Conservation (phyloP, 352 stramenopile species). For the Pythium dissimile region DNA sequence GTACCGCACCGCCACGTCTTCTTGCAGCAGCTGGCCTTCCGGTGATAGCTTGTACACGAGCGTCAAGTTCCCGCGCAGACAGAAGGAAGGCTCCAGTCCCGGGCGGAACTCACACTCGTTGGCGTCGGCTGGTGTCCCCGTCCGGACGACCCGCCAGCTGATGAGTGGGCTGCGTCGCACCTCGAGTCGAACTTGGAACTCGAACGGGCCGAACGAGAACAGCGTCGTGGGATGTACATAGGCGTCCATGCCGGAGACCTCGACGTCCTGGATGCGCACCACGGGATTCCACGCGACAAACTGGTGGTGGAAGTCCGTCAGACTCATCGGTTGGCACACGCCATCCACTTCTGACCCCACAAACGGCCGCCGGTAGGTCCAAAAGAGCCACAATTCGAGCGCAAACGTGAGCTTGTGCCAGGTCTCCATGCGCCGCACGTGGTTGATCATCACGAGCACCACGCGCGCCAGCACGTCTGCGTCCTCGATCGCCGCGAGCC, state of each 20-base stretch:
- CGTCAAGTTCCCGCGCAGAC: conserved; percentile 11
- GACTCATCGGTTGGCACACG: conserved; percentile 24
- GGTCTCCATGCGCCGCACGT: conserved; percentile 34
- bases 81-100: conserved; percentile 10
- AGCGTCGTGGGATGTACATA: conserved; percentile 31
- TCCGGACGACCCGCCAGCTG: conserved; percentile 40
- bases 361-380: conserved; percentile 20
- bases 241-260: conserved; percentile 25
- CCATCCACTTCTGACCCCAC: background rate
- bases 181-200: conserved; percentile 44
- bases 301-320: conserved; percentile 40
- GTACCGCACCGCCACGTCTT: conserved; percentile 5
- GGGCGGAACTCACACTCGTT: conserved; percentile 5
- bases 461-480: conserved; percentile 31
- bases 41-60: conserved; percentile 5
- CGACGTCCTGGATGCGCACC: conserved; percentile 30
- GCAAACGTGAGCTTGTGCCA: conserved; percentile 44
- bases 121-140: background rate
- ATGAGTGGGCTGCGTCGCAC: conserved; percentile 33
- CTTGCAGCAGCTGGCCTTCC: conserved; percentile 1
- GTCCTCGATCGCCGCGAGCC: conserved; percentile 35
- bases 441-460: conserved; percentile 42
- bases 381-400: conserved; percentile 37
- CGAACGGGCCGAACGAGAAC: conserved; percentile 28
- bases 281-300: conserved; percentile 44